Conservation (phyloP, 306 rosid species). For the Cucurbita moschata region DNA sequence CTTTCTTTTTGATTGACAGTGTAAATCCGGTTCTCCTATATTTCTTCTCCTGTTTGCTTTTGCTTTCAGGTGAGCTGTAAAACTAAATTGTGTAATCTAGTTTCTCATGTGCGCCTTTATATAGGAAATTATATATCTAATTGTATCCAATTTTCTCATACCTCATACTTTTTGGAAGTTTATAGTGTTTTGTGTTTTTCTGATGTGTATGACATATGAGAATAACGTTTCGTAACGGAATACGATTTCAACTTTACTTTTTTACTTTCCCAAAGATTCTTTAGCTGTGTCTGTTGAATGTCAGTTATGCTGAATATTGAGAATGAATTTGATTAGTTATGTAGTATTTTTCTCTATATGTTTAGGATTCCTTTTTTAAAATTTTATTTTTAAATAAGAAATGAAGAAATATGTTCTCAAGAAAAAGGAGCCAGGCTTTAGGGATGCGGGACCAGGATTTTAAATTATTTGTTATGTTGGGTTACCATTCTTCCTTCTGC, state of each 20-base stretch:
- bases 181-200: not conserved
- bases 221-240: not conserved
- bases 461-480: not conserved
- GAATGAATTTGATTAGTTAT: not conserved
- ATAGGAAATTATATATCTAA: not conserved
- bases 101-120: not conserved
- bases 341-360: not conserved
- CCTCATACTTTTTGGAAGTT: not conserved
- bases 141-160: not conserved
- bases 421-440: not conserved
- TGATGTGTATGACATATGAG: not conserved
- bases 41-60: constrained; percentile 95
- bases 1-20: constrained; percentile 39
- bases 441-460: not conserved
- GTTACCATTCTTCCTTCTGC: not conserved
- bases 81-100: constrained; percentile 4
- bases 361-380: not conserved
- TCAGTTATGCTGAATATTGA: not conserved
- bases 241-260: not conserved
- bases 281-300: not conserved
- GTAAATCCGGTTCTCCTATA: constrained; percentile 98
- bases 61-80: constrained; percentile 63
- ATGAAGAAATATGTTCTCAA: not conserved
- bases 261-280: not conserved
- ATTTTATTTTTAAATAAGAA: not conserved